phyloP scores from a whole-genome alignment of 2,329 filamentous ascomycete species.

The Botryosphaeria agaves region DNA sequence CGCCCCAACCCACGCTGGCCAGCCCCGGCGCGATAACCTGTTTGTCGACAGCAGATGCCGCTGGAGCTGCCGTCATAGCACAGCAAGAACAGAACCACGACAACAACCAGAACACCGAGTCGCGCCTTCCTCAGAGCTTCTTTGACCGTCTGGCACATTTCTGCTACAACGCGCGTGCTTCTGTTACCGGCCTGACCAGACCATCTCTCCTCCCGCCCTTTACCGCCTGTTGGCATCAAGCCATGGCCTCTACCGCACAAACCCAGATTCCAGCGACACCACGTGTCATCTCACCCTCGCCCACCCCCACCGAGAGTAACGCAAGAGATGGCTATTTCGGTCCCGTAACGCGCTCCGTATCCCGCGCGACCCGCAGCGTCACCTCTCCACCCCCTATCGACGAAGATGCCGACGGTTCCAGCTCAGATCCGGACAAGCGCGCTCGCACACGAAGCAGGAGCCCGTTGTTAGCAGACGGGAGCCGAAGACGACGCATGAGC shows the following conservation, averaged over 20 bases:
- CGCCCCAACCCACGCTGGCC: too few species aligned
- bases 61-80: too few species aligned
- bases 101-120: too few species aligned
- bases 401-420: slow-evolving; percentile 38
- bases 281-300: slow-evolving; percentile 79
- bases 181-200: slow-evolving; percentile 39
- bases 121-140: too few species aligned
- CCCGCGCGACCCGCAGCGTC: slow-evolving; percentile 40
- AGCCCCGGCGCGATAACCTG: too few species aligned
- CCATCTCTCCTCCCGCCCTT: slow-evolving; percentile 44
- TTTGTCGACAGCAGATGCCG: too few species aligned
- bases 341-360: slow-evolving; percentile 61
- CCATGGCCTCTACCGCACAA: slow-evolving; percentile 27
- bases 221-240: slow-evolving; percentile 16
- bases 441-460: slow-evolving; percentile 57
- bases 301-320: slow-evolving; percentile 46
- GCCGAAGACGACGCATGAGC: slow-evolving; percentile 25
- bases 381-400: slow-evolving; percentile 42
- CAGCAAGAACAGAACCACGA: too few species aligned
- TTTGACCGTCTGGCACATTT: slow-evolving; percentile 12
- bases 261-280: slow-evolving; percentile 57
- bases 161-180: slow-evolving; percentile 12
- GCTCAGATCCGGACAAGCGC: slow-evolving; percentile 36
- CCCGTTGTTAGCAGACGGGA: slow-evolving; percentile 30
- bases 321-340: slow-evolving; percentile 46